These are phyloP conservation scores for Phytophthora tubulina DNA, from an alignment of 352 stramenopile species.

Conservation along the genomic window DNA sequence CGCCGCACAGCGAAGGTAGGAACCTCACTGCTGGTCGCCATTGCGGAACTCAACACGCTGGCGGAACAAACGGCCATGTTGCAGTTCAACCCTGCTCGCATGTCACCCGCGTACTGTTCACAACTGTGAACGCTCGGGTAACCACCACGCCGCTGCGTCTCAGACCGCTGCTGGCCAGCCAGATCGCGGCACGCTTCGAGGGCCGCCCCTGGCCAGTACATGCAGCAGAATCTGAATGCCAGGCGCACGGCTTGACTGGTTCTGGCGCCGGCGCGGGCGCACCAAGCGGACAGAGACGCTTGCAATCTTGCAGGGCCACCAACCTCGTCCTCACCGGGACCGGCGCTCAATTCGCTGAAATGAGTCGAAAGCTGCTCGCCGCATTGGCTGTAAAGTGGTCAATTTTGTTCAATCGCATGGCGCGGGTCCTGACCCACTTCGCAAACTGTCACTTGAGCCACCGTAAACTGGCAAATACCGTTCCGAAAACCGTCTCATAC, in stretches of 20 bases:
- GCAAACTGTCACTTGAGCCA: background rate
- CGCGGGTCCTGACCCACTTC: background rate
- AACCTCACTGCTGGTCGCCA: background rate
- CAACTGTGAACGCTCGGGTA: constrained; percentile 16
- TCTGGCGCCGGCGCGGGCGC: constrained; percentile 16
- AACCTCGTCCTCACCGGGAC: constrained; percentile 28
- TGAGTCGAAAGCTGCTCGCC: background rate
- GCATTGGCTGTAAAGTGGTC: constrained; percentile 27
- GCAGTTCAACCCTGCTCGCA: constrained; percentile 25
- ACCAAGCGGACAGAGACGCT: constrained; percentile 17
- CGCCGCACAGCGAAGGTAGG: no score
- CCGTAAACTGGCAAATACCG: constrained; percentile 3
- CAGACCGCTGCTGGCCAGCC: constrained; percentile 33
- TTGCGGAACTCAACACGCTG: constrained; percentile 9
- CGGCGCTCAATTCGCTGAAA: constrained; percentile 31
- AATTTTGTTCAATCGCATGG: constrained; percentile 26
- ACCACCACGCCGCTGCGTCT: constrained; percentile 13
- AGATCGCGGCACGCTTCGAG: constrained; percentile 7
- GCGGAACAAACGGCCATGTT: constrained; percentile 27
- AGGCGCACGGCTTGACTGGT: constrained; percentile 26
- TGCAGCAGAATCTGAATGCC: background rate
- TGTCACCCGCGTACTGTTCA: constrained; percentile 18
- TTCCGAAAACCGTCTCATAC: constrained; percentile 5
- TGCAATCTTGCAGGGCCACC: constrained; percentile 32
- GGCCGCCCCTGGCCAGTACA: constrained; percentile 2